Percentiles rank a stretch among this genome's conserved stretches.
Evolutionary conservation across 2,329 filamentous ascomycete genomes (phyloP).

Genomic region (Diaporthe sp.): DNA sequence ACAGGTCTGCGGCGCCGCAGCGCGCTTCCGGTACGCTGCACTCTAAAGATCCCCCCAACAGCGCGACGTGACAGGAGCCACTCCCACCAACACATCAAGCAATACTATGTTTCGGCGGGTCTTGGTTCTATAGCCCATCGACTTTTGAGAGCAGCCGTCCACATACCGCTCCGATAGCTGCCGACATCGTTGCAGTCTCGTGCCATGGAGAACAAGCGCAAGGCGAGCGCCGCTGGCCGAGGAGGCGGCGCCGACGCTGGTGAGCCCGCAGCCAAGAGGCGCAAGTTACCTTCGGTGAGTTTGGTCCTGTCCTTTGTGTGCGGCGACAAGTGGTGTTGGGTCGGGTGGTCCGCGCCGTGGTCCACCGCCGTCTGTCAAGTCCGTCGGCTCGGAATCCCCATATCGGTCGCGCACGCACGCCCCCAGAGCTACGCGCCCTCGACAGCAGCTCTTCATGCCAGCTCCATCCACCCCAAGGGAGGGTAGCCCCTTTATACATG

Average conservation of each 20-base stretch:
- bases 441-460: background rate
- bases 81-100: conserved; percentile 11
- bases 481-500: background rate
- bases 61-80: conserved; percentile 3
- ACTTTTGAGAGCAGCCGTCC: background rate
- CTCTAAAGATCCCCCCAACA: background rate
- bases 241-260: conserved; percentile 54
- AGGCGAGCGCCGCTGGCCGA: conserved; percentile 57
- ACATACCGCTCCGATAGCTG: background rate
- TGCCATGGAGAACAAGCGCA: conserved; percentile 68
- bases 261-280: conserved; percentile 66
- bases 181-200: conserved; percentile 32
- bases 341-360: conserved; percentile 23
- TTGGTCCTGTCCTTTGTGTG: conserved; percentile 24
- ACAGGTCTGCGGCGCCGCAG: background rate
- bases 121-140: conserved; percentile 19
- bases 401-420: background rate
- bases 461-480: background rate
- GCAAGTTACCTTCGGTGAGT: conserved; percentile 62
- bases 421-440: background rate
- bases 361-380: conserved; percentile 33
- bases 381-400: background rate
- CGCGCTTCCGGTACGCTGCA: background rate
- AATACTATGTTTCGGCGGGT: conserved; percentile 5
- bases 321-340: conserved; percentile 28